Evolutionary conservation across 2,329 filamentous ascomycete species (phyloP), one percentile per base, ranked within the genome.

Genomic region (Zymoseptoria passerinii): DNA sequence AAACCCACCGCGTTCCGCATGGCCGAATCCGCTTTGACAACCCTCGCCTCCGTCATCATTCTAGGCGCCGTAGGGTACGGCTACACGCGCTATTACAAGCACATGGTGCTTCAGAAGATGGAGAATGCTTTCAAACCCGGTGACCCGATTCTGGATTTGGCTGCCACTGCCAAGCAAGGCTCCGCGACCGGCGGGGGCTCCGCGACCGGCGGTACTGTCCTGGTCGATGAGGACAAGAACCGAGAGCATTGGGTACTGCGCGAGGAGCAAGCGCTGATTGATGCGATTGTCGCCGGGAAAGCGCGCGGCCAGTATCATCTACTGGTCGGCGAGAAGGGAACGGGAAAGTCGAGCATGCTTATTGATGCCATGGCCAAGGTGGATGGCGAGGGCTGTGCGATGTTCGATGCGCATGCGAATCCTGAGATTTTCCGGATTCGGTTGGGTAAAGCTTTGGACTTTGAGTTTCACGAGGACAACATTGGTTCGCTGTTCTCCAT

Each of bases 401-500:
- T 99, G 90, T 89, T 97, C 68, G 94, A 99, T 74, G 92, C 92
- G 0, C 94, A 99, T 73, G 88, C 91, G 4, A 92, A 99, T 72
- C 82, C 92, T 1, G 94, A 99, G 69, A 95, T 99, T 59, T 95
- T 99, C 72, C 88, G 94, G 18, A 88, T 96, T 50, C 83, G 94
- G 4, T 81, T 99, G 3, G 94, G 94, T 27, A 96, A 96, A 71
- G 90, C 92, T 1, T 80, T 99, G 48, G 92, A 99, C 72, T 99
- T 92, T 72, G 94, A 99, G 71, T 99, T 89, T 68, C 90, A 97
- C 70, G 94, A 97, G 76, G 94, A 99, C 77, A 96, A 95, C 70
- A 96, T 99, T 62, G 94, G 94, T 50, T 90, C 89, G 5, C 88
- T 99, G 60, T 99, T 99, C 74, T 95, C 89, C 60, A 95, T 99